Evolutionary conservation across 345 rosid species (phyloP), one percentile per base, ranked within the genome.

Genomic region (Citrus mangshanensis): DNA sequence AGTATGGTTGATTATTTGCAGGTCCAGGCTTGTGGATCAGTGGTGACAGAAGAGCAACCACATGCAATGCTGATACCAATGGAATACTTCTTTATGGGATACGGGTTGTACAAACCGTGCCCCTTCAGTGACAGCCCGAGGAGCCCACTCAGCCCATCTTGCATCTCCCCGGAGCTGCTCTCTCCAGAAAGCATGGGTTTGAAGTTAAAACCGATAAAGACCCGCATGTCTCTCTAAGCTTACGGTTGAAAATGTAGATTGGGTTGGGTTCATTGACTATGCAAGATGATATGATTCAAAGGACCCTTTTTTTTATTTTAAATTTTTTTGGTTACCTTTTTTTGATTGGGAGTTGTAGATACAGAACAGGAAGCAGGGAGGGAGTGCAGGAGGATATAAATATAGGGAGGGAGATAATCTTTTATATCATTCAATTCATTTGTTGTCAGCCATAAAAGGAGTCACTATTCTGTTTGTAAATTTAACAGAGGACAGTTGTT

Each of bases 111-210:
- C 69, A 87, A 93, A 68, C 99, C 98, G 18, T 77, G 88, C 79
- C 88, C 80, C 66, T 80, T 91, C 68, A 79, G 86, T 10, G 93
- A 78, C 76, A 97, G 99, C 87, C 99, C 98, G 1, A 90, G 98
- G 79, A 97, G 99, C 73, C 95, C 98, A 1, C 88, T 97, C 68
- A 93, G 93, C 84, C 97, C 92, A 14, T 84, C 92, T 27, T 92
- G 96, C 82, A 94, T 97, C 85, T 89, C 98, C 22, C 98, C 98
- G 0, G 98, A 97, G 85, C 99, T 97, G 51, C 97, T 96, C 51
- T 91, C 99, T 13, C 99, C 99, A 8, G 98, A 94, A 84, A 96
- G 96, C 89, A 93, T 97, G 99, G 98, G 99, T 4, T 82, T 97
- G 89, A 97, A 97, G 91, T 91, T 97, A 21, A 97, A 94, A 86